Evolutionary conservation across 2,329 filamentous ascomycete genomes (phyloP).

Genomic region (Paradendryphiella salina): DNA sequence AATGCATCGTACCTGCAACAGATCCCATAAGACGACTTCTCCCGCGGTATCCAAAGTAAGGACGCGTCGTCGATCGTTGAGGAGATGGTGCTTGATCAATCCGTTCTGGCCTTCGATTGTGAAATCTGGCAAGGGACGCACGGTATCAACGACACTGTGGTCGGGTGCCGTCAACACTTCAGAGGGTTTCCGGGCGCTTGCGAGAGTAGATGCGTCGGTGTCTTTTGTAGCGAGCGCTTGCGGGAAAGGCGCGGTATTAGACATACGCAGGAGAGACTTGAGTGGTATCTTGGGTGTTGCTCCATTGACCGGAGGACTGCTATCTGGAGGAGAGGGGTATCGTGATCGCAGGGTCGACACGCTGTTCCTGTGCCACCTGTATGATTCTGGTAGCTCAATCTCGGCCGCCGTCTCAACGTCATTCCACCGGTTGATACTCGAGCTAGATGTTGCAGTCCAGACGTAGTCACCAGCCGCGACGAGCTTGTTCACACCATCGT

Average conservation of each 20-base stretch:
- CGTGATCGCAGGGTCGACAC: constrained; percentile 51
- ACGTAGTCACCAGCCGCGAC: constrained; percentile 71
- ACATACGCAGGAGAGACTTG: constrained; percentile 78
- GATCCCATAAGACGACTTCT: constrained; percentile 92
- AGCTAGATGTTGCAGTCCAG: constrained; percentile 88
- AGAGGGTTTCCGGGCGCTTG: constrained; percentile 60
- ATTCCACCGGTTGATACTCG: constrained; percentile 89
- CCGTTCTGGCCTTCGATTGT: constrained; percentile 91
- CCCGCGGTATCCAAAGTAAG: constrained; percentile 93
- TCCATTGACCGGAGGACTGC: constrained; percentile 40
- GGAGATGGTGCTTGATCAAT: constrained; percentile 85
- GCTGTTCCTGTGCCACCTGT: constrained; percentile 59
- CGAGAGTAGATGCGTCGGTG: constrained; percentile 58
- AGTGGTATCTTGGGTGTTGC: constrained; percentile 67
- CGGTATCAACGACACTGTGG: constrained; percentile 40
- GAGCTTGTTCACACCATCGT: constrained; percentile 74
- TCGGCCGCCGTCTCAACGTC: constrained; percentile 79
- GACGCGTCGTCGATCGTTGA: constrained; percentile 88
- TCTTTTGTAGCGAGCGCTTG: constrained; percentile 56
- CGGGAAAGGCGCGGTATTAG: constrained; percentile 80
- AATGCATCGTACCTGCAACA: constrained; percentile 68
- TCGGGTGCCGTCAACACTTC: constrained; percentile 56
- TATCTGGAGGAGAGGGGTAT: constrained; percentile 45
- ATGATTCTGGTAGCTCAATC: constrained; percentile 60
- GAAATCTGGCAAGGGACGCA: constrained; percentile 52